These are phyloP conservation scores for Avena atlantica DNA, from an alignment of 176 grass and related monocot species.

Conservation along the genomic window DNA sequence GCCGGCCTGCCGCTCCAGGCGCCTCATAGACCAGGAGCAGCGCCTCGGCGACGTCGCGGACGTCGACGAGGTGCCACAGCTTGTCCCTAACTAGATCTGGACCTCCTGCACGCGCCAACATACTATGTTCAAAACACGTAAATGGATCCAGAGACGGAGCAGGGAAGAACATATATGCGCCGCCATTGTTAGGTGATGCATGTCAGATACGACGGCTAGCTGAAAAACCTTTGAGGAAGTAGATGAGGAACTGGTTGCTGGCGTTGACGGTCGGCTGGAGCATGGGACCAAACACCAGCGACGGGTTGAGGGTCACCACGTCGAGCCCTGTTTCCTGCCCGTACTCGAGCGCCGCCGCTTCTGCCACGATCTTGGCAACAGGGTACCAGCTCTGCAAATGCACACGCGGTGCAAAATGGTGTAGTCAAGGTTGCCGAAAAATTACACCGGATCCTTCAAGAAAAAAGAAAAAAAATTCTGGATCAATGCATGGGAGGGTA, in stretches of 20 bases:
- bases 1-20: slow-evolving; percentile 31
- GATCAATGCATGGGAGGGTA: background rate
- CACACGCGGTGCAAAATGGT: background rate
- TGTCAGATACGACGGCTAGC: background rate
- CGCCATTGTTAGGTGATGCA: background rate
- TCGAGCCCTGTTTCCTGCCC: slow-evolving; percentile 5
- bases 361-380: slow-evolving; percentile 52
- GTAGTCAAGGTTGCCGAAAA: background rate
- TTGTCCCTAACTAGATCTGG: slow-evolving; percentile 35
- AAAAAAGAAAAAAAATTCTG: no score
- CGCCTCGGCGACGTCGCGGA: slow-evolving; percentile 36
- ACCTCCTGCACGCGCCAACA: slow-evolving; percentile 4
- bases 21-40: slow-evolving; percentile 44
- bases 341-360: slow-evolving; percentile 46
- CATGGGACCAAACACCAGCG: slow-evolving; percentile 36
- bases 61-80: slow-evolving; percentile 48
- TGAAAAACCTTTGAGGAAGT: slow-evolving; percentile 46
- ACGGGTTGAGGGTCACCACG: slow-evolving; percentile 42
- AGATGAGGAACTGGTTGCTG: slow-evolving; percentile 43
- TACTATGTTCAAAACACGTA: background rate
- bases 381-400: slow-evolving; percentile 47
- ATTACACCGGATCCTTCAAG: background rate
- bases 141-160: background rate
- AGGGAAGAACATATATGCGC: background rate
- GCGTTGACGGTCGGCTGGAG: slow-evolving; percentile 48